Evolutionary conservation across 2,329 filamentous ascomycete genomes (phyloP).

Genomic region (Nothopassalora personata): DNA sequence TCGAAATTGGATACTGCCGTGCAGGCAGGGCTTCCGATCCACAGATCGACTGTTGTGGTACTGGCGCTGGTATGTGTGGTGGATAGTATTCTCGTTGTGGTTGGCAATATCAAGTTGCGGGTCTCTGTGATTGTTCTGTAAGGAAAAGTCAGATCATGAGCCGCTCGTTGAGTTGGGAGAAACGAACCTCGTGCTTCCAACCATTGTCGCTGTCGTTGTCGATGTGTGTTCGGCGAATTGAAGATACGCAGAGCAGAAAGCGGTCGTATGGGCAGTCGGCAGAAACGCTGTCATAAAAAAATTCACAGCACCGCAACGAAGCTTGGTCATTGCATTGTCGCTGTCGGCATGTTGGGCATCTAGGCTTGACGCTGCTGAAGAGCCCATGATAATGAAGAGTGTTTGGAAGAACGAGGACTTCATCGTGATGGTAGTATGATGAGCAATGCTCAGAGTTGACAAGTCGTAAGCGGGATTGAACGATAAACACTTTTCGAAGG

Average conservation of each 20-base stretch:
- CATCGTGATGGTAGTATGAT: background rate
- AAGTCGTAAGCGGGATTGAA: background rate
- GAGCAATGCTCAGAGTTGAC: background rate
- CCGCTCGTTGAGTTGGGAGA: too few relatives aligned
- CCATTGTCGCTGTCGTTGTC: background rate
- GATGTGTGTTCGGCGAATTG: background rate
- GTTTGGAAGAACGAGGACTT: background rate
- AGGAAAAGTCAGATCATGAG: background rate
- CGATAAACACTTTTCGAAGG: background rate
- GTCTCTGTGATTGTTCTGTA: background rate
- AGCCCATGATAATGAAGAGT: background rate
- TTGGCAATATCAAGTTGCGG: background rate
- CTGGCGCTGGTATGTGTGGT: background rate
- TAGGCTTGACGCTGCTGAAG: background rate
- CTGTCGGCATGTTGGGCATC: background rate
- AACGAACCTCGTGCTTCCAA: background rate
- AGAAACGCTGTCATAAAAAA: constrained; percentile 5
- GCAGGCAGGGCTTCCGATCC: background rate
- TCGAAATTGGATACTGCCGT: background rate
- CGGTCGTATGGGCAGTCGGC: constrained; percentile 2
- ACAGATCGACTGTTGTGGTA: background rate
- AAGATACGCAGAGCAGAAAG: constrained; percentile 6
- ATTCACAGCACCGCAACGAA: constrained; percentile 4
- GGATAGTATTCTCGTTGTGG: background rate
- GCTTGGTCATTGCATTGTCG: background rate